Conservation (phyloP, 805 yeast genomes). For the Saturnispora dispora region DNA sequence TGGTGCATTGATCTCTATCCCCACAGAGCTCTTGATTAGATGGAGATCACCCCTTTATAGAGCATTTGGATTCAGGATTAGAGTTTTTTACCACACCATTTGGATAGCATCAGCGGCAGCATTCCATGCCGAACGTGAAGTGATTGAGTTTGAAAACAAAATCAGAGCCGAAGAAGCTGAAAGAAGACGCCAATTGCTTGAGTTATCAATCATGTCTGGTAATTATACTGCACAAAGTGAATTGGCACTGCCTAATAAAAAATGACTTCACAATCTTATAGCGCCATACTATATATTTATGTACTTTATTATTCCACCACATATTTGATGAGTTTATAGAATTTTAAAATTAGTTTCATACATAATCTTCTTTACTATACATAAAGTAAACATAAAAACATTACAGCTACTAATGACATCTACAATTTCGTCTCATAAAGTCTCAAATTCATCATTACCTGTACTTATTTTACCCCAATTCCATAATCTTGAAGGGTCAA, state of each 20-base stretch:
- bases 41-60: conserved; percentile 32
- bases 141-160: conserved; percentile 25
- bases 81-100: conserved; percentile 31
- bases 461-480: conserved; percentile 5
- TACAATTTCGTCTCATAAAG: not conserved
- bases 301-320: not conserved
- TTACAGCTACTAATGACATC: not conserved
- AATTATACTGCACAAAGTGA: conserved; percentile 25
- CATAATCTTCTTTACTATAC: not conserved
- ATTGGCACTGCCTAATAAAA: conserved; percentile 11
- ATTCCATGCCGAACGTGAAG: conserved; percentile 29
- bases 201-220: conserved; percentile 27
- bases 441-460: conserved; percentile 2
- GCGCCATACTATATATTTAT: not conserved
- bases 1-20: conserved; percentile 31
- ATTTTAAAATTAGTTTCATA: not conserved
- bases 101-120: conserved; percentile 30
- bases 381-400: not conserved
- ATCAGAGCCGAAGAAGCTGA: conserved; percentile 26
- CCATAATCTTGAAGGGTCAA: conserved; percentile 5
- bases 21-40: conserved; percentile 27
- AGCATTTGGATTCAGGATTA: conserved; percentile 28
- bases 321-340: not conserved
- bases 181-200: conserved; percentile 26
- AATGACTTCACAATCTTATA: not conserved